phyloP scores from a whole-genome alignment of 495 filamentous ascomycete genomes.

The Ascodesmis nigricans region DNA sequence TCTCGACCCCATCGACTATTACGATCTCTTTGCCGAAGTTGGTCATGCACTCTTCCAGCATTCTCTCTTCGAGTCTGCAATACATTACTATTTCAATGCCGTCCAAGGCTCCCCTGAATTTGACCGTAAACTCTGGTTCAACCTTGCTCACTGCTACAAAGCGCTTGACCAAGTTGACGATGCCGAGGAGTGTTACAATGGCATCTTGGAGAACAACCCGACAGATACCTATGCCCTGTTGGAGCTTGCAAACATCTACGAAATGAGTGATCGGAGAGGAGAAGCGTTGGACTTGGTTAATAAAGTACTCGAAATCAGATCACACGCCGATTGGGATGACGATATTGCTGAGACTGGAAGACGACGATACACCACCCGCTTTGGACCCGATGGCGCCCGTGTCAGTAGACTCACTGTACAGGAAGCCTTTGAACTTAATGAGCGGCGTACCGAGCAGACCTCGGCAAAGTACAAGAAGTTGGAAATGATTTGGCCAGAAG shows the following conservation, averaged over 20 bases:
- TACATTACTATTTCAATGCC: constrained; percentile 52
- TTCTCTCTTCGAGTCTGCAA: constrained; percentile 36
- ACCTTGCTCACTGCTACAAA: constrained; percentile 51
- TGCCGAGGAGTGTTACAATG: constrained; percentile 53
- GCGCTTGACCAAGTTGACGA: constrained; percentile 37
- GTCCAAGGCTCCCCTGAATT: constrained; percentile 33
- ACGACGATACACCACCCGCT: constrained; percentile 8
- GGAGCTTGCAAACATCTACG: constrained; percentile 58
- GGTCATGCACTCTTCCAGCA: constrained; percentile 42
- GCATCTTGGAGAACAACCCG: constrained; percentile 44
- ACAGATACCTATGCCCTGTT: constrained; percentile 49
- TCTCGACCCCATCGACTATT: constrained; percentile 33
- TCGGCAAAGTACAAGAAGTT: constrained; percentile 35
- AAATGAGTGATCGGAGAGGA: constrained; percentile 41
- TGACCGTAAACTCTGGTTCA: constrained; percentile 41
- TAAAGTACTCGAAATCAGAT: constrained; percentile 42
- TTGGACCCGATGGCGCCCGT: constrained; percentile 13
- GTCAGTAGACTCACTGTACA: constrained; percentile 13
- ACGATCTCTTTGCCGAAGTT: constrained; percentile 53
- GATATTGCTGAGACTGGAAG: constrained; percentile 13
- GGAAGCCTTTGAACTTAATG: constrained; percentile 24
- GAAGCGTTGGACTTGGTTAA: constrained; percentile 53
- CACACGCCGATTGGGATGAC: constrained; percentile 25
- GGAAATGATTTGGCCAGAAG: constrained; percentile 28
- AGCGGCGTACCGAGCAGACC: constrained; percentile 30